Evolutionary conservation across 768 basidiomycete genomes (phyloP).

Genomic region (Leccinum boreale): DNA sequence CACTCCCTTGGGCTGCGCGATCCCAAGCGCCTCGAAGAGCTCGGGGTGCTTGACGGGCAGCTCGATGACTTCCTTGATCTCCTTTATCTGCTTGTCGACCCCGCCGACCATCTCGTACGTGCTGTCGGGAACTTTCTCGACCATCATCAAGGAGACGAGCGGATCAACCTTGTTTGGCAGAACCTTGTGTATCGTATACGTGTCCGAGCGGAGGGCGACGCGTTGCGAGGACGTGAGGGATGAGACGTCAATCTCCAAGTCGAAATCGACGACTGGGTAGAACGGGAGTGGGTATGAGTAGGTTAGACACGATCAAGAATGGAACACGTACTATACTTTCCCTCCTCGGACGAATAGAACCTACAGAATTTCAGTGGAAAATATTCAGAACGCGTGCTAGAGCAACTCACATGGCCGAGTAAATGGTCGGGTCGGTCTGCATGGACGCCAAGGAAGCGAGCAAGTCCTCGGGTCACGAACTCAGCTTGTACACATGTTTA

Average conservation of each 20-base stretch:
- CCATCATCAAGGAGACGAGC: constrained; percentile 99
- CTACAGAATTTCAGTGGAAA: not conserved
- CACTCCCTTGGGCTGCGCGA: not conserved
- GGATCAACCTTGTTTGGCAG: constrained; percentile 98
- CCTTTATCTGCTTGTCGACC: constrained; percentile 96
- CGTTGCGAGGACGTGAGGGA: constrained; percentile 82
- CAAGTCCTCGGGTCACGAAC: constrained; percentile 35
- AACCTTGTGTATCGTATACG: constrained; percentile 95
- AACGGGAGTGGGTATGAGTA: not conserved
- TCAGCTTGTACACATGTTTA: constrained; percentile 34
- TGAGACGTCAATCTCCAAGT: constrained; percentile 78
- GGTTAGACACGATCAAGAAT: not conserved
- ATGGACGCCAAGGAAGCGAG: constrained; percentile 21
- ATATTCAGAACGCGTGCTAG: not conserved
- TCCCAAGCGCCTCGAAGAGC: constrained; percentile 88
- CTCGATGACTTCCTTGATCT: constrained; percentile 99
- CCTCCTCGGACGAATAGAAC: constrained; percentile 52
- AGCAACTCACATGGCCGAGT: constrained; percentile 31
- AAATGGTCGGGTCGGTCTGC: constrained; percentile 32
- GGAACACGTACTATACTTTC: constrained; percentile 86
- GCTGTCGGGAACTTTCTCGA: constrained; percentile 98
- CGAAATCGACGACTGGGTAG: constrained; percentile 84
- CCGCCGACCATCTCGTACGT: constrained; percentile 99
- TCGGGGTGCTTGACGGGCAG: constrained; percentile 97
- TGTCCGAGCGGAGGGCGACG: constrained; percentile 93